phyloP scores from a whole-genome alignment of 139 green algal species.

The Coelastrella sp. region DNA sequence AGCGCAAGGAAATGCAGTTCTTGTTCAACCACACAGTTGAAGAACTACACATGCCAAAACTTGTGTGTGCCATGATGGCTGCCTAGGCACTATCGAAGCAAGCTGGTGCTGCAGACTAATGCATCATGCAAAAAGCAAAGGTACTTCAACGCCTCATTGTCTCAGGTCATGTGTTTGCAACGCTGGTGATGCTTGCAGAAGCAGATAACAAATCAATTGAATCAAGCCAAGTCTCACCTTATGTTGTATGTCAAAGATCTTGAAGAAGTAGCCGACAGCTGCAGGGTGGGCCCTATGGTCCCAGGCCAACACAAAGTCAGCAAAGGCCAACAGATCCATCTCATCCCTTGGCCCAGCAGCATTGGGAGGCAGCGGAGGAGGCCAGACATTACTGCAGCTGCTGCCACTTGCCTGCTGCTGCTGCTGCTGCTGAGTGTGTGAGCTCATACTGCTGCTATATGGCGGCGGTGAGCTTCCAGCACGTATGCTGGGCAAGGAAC shows the following conservation, averaged over 20 bases:
- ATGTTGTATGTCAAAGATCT: conserved; percentile 76
- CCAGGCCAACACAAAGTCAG: conserved; percentile 82
- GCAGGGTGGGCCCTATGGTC: conserved; percentile 65
- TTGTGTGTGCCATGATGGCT: too few relatives aligned
- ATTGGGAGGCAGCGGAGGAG: conserved; percentile 19
- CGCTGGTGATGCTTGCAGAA: neutral
- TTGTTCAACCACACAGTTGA: too few relatives aligned
- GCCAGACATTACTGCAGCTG: conserved; percentile 6
- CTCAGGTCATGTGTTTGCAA: too few relatives aligned
- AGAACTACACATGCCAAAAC: too few relatives aligned
- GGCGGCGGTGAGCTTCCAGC: neutral
- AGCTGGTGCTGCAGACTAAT: too few relatives aligned
- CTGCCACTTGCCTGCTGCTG: neutral
- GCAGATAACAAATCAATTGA: neutral
- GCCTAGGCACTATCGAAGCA: too few relatives aligned
- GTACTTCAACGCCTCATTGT: too few relatives aligned
- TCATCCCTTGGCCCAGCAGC: conserved; percentile 49
- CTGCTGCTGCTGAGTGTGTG: neutral
- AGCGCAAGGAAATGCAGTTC: too few relatives aligned
- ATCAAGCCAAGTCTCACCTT: conserved; percentile 48
- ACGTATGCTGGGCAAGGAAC: conserved; percentile 1
- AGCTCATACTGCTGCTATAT: neutral
- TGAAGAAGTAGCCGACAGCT: conserved; percentile 79
- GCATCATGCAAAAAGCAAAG: too few relatives aligned
- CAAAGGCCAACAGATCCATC: conserved; percentile 81